phyloP scores from a whole-genome alignment of 306 rosid genomes.

The Vicia sativa region DNA sequence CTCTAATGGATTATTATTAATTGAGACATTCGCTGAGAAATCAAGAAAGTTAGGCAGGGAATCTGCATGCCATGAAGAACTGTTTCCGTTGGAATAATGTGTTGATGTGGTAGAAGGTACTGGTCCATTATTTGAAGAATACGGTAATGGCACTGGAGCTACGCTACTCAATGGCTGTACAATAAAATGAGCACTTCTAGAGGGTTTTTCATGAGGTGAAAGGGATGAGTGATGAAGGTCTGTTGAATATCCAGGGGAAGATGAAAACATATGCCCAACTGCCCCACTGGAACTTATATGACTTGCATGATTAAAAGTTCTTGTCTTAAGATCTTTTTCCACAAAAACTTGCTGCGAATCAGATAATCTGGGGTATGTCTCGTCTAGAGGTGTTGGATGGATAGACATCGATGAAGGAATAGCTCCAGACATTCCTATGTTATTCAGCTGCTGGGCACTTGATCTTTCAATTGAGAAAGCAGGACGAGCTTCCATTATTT shows the following conservation, averaged over 20 bases:
- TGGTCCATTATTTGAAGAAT: conserved; percentile 60
- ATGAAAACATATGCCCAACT: conserved; percentile 84
- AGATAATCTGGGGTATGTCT: conserved; percentile 67
- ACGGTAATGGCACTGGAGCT: conserved; percentile 55
- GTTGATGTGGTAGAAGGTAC: conserved; percentile 55
- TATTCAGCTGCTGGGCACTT: conserved; percentile 60
- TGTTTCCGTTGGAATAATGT: conserved; percentile 62
- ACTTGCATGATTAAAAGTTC: conserved; percentile 59
- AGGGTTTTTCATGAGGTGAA: conserved; percentile 63
- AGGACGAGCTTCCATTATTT: conserved; percentile 79
- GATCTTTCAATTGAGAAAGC: conserved; percentile 65
- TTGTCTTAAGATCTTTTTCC: conserved; percentile 61
- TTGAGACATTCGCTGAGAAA: conserved; percentile 62
- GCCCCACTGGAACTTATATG: conserved; percentile 65
- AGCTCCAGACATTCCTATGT: conserved; percentile 67
- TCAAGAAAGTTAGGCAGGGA: conserved; percentile 75
- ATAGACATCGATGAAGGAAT: conserved; percentile 65
- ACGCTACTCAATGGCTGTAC: conserved; percentile 55
- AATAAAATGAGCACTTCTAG: conserved; percentile 60
- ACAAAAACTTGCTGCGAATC: conserved; percentile 63
- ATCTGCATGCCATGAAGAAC: conserved; percentile 74
- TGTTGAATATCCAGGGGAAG: conserved; percentile 80
- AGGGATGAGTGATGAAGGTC: conserved; percentile 82
- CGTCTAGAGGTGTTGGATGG: conserved; percentile 61
- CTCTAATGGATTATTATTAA: conserved; percentile 67